Evolutionary conservation across 2,329 filamentous ascomycete species (phyloP).

Genomic region (Colletotrichum sp.): DNA sequence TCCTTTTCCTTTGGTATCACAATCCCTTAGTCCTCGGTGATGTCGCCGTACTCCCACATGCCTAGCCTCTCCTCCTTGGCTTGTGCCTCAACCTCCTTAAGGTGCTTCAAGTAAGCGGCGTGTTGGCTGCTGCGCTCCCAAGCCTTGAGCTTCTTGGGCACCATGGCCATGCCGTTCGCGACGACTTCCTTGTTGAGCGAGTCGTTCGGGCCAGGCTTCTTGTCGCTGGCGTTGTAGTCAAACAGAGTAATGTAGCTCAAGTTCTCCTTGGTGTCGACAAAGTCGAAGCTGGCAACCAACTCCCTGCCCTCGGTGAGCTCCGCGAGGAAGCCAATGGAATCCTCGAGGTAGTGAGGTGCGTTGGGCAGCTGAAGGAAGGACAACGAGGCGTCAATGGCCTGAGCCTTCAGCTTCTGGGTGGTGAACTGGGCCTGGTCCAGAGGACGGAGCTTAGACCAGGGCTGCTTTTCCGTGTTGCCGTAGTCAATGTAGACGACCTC

Average conservation of each 20-base stretch:
- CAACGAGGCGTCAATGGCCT: slow-evolving; percentile 85
- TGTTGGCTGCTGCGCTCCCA: slow-evolving; percentile 83
- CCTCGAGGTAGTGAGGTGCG: slow-evolving; percentile 80
- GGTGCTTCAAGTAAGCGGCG: slow-evolving; percentile 71
- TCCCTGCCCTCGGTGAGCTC: slow-evolving; percentile 77
- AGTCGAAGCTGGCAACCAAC: slow-evolving; percentile 91
- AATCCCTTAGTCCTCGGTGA: slow-evolving; percentile 78
- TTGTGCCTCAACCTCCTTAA: slow-evolving; percentile 76
- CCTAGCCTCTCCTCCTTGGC: slow-evolving; percentile 83
- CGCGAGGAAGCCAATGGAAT: slow-evolving; percentile 77
- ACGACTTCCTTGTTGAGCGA: slow-evolving; percentile 92
- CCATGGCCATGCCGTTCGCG: slow-evolving; percentile 84
- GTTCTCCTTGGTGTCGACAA: slow-evolving; percentile 78
- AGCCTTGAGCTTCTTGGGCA: slow-evolving; percentile 86
- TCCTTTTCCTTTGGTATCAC: neutral
- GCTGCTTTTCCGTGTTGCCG: slow-evolving; percentile 88
- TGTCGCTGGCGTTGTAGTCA: slow-evolving; percentile 70
- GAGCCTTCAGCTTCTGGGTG: slow-evolving; percentile 80
- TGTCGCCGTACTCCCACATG: slow-evolving; percentile 98
- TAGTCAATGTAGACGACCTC: slow-evolving; percentile 97
- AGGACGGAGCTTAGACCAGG: slow-evolving; percentile 85
- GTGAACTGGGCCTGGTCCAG: slow-evolving; percentile 82
- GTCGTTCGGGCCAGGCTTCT: slow-evolving; percentile 65
- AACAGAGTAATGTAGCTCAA: slow-evolving; percentile 87
- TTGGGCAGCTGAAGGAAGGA: slow-evolving; percentile 90